Conservation (phyloP, 257 asterid genomes). For the Ophiorrhiza pumila region DNA sequence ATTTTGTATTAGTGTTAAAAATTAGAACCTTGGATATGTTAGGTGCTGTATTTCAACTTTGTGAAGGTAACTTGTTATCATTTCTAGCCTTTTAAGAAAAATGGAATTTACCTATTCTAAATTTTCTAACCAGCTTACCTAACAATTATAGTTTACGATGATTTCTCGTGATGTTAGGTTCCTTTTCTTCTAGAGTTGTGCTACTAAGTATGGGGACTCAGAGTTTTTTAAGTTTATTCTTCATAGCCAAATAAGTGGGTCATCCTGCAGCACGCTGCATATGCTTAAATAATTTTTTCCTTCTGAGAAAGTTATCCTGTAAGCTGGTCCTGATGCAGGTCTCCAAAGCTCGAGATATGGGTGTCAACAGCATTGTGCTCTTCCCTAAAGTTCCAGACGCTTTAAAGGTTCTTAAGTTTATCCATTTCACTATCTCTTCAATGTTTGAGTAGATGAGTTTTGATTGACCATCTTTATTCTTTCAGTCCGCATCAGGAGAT, state of each 20-base stretch:
- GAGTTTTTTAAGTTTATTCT: neutral
- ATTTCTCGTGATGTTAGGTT: neutral
- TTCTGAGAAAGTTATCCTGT: neutral
- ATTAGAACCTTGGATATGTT: neutral
- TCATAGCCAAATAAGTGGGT: neutral
- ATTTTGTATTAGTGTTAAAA: neutral
- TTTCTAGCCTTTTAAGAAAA: neutral
- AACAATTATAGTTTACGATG: neutral
- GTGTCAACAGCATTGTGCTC: constrained; percentile 94
- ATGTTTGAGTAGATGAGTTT: constrained; percentile 9
- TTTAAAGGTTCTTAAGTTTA: constrained; percentile 56
- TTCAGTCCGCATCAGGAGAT: constrained; percentile 75
- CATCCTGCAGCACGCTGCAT: neutral
- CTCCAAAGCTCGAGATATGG: constrained; percentile 86
- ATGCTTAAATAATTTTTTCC: neutral
- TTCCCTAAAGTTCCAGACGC: constrained; percentile 98
- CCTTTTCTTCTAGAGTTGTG: too few species aligned
- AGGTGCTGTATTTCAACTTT: neutral
- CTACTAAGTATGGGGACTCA: neutral
- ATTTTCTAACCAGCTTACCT: neutral
- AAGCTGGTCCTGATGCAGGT: constrained; percentile 47
- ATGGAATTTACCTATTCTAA: neutral
- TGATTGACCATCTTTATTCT: constrained; percentile 16
- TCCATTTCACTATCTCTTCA: neutral
- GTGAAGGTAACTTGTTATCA: neutral